Evolutionary conservation across 108 stramenopile genomes (phyloP).

Genomic region (Nannochloropsis gaditana): DNA sequence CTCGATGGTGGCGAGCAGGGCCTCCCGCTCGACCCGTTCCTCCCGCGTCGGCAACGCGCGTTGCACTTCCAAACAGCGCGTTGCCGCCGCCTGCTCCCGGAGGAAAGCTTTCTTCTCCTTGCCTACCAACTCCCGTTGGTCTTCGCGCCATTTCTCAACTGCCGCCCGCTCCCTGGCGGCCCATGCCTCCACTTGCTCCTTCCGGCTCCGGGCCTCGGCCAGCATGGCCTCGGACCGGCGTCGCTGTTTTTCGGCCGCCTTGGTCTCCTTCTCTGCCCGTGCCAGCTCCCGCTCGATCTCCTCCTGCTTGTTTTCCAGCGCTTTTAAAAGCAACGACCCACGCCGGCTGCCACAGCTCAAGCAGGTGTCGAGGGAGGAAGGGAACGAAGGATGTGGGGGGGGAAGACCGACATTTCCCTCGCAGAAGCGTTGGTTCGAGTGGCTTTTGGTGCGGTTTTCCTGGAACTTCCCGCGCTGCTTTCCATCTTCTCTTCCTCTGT

Average conservation of each 20-base stretch:
- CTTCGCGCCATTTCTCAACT: background rate
- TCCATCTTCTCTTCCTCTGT: too few relatives aligned
- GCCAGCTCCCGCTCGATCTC: background rate
- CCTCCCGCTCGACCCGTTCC: background rate
- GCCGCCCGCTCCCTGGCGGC: background rate
- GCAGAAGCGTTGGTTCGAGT: background rate
- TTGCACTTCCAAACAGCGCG: background rate
- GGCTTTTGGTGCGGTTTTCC: background rate
- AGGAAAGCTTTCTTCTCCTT: background rate
- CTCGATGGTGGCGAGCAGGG: background rate
- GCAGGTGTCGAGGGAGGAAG: background rate
- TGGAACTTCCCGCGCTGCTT: too few relatives aligned
- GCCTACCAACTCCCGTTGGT: background rate
- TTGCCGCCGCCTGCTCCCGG: background rate
- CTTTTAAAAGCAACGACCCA: background rate
- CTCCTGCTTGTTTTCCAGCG: conserved; percentile 13
- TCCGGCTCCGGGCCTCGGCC: background rate
- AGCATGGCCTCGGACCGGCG: background rate
- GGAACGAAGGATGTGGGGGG: background rate
- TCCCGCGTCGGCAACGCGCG: background rate
- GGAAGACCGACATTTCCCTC: background rate
- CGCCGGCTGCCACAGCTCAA: background rate
- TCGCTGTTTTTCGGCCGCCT: background rate
- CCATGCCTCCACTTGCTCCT: background rate
- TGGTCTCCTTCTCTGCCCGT: background rate